Evolutionary conservation across 257 asterid species (phyloP).

Genomic region (Verbascum thapsus): DNA sequence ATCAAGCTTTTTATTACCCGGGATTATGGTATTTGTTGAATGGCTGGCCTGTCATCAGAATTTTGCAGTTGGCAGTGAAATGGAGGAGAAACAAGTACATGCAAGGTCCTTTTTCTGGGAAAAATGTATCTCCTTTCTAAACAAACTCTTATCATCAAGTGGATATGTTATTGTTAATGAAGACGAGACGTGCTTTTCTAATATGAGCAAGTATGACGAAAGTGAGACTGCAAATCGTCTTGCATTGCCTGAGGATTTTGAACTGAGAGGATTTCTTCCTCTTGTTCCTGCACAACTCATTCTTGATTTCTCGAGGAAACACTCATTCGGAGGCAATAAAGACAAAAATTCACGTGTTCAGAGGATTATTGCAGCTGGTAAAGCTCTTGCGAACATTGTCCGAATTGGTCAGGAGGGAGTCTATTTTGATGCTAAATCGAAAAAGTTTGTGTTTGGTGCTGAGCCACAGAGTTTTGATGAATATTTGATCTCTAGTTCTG

Average conservation of each 20-base stretch:
- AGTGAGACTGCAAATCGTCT: constrained; percentile 76
- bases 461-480: constrained; percentile 66
- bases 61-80: constrained; percentile 69
- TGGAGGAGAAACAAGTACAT: constrained; percentile 71
- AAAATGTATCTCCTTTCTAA: constrained; percentile 58
- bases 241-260: constrained; percentile 92
- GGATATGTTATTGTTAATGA: constrained; percentile 53
- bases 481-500: constrained; percentile 32
- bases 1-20: constrained; percentile 78
- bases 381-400: constrained; percentile 75
- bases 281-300: constrained; percentile 83
- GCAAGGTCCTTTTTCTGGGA: constrained; percentile 84
- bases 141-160: constrained; percentile 67
- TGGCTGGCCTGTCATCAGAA: constrained; percentile 90
- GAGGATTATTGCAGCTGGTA: constrained; percentile 92
- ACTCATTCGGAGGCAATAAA: constrained; percentile 60
- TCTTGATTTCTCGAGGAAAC: constrained; percentile 86
- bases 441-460: constrained; percentile 67
- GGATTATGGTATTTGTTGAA: constrained; percentile 85
- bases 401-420: constrained; percentile 64
- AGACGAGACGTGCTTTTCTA: constrained; percentile 79
- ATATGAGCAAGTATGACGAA: constrained; percentile 85
- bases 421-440: constrained; percentile 59
- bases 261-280: constrained; percentile 88
- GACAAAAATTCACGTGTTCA: constrained; percentile 63